Base-by-base conservation (phyloP, 1,284 basidiomycete species). In the Microbotryum saponariae region DNA sequence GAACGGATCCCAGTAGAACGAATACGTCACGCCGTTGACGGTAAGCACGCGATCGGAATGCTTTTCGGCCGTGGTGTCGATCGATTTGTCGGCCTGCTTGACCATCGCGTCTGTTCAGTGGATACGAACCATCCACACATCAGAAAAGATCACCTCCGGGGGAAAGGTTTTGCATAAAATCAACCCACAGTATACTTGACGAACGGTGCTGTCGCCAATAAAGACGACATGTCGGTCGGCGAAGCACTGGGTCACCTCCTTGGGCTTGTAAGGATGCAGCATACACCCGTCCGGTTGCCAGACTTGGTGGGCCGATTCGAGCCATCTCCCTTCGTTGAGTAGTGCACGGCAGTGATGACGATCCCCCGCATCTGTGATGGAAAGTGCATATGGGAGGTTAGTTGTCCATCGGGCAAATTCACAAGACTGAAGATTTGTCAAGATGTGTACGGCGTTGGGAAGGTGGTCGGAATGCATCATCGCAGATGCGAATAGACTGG, bases 261-360 rank as follows among this genome's bases (percentile, higher is more conserved):
- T 76, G 6, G 81, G 73, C 58, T 78, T 78, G 73, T 89, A 89
- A 14, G 78, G 72, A 71, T 86, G 77, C 53, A 87, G 78, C 82
- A 89, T 88, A 71, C 88, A 90, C 31, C 88, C 89, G 68, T 89
- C 82, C 6, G 89, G 89, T 73, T 92, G 89, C 89, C 89, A 92
- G 72, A 85, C 85, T 66, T 75, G 79, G 73, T 81, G 64, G n/a
- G 66, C 58, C 51, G 56, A 44, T 56, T 90, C 89, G 59, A 90
- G 75, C 89, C 89, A 93, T 70, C 81, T 81, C n/a, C 90, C 89
- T 47, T 78, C 78, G 50, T 80, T 84, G 55, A 90, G 74, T 33
- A 91, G 75, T 1, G 87, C 81, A 62, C 81, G 78, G 73, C 89
- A 93, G 72, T 83, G 86, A 58, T 82, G 78, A 31, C 85, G 82